Conservation (phyloP, 441 rosid species). For the Gossypium trilobum region DNA sequence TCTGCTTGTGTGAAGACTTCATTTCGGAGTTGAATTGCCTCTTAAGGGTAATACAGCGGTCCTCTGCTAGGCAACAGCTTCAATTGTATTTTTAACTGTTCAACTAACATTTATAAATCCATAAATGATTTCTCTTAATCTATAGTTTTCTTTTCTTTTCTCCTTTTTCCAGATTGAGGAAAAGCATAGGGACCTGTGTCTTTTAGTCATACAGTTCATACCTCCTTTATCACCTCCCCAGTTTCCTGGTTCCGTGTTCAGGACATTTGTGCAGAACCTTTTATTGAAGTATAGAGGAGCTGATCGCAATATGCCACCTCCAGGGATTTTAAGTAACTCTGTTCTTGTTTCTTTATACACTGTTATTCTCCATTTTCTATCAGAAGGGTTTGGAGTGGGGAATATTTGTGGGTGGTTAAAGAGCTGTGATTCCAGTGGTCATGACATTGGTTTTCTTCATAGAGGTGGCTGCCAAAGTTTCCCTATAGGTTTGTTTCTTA, state of each 20-base stretch:
- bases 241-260: conserved; percentile 85
- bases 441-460: conserved; percentile 71
- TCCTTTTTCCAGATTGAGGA: conserved; percentile 69
- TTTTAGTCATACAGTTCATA: conserved; percentile 75
- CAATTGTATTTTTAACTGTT: background rate
- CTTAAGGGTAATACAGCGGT: background rate
- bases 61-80: background rate
- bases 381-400: conserved; percentile 71
- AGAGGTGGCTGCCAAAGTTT: conserved; percentile 88
- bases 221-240: conserved; percentile 71
- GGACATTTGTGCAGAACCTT: conserved; percentile 77
- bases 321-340: conserved; percentile 80
- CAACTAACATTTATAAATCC: background rate
- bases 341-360: conserved; percentile 82
- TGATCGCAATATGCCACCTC: conserved; percentile 67
- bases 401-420: conserved; percentile 52
- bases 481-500: conserved; percentile 74
- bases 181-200: conserved; percentile 82
- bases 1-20: background rate
- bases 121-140: background rate
- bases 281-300: conserved; percentile 83
- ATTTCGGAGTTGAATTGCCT: background rate
- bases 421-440: conserved; percentile 37
- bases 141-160: background rate
- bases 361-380: conserved; percentile 79